Evolutionary conservation across 2,329 filamentous ascomycete genomes (phyloP), one percentile per base, ranked within the genome.

Genomic region (Botrytis squamosa): DNA sequence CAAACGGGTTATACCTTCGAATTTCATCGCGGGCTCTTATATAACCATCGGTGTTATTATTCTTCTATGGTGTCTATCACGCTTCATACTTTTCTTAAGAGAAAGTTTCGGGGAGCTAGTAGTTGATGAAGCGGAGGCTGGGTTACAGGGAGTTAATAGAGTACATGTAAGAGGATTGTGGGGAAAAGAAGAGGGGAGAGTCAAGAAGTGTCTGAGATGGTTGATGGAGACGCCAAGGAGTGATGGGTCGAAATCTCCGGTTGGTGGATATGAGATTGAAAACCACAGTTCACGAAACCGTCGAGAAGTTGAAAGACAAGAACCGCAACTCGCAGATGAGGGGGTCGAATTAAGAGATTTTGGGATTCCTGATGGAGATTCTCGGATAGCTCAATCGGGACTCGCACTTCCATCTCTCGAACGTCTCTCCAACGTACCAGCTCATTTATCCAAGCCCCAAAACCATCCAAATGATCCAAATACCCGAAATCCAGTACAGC

Each of bases 121-220:
- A 25, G 33, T 38, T 1, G 44, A 67, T 40, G 64, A 67, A 16
- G 22, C 25, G 22, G 46, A 36, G 8, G 33, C 16, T 20, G 33
- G 25, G 1, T 5, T 49, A 29, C 29, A 36, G 12, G 20, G 64
- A 4, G 5, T n/a, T 0, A 8, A 38, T 10, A 22, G 6, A 2
- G 6, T 40, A 18, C 25, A n/a, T 25, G 16, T 63, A 2, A 42
- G 38, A n/a, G 38, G 60, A 14, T 18, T 63, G 3, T 42, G 60
- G 60, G 60, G 38, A 10, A 16, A 2, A 0, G 46, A 36, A 49
- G 25, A 38, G 4, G 33, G 64, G 22, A 36, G 44, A 33, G 33
- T 22, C 8, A 67, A n/a, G 10, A 67, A 67, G 14, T 67, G 64
- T 38, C 38, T 46, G 33, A 52, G 22, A 14, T 67, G 64, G 64